Evolutionary conservation across 2,329 filamentous ascomycete species (phyloP).

Genomic region (Tolypocladium tundrense): DNA sequence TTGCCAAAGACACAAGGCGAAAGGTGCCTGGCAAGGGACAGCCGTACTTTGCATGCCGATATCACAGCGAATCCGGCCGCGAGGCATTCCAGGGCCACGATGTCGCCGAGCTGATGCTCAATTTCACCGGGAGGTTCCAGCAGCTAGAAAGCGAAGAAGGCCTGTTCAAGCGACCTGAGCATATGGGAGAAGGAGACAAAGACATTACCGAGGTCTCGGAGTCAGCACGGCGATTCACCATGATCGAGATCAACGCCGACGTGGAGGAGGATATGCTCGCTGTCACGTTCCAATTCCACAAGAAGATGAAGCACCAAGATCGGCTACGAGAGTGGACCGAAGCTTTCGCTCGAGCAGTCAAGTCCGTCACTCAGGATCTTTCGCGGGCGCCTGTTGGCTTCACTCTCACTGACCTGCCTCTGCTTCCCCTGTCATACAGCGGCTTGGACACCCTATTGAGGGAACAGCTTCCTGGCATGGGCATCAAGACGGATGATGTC

Average conservation of each 20-base stretch:
- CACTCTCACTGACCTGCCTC: constrained; percentile 23
- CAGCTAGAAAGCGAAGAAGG: constrained; percentile 28
- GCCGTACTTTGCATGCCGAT: constrained; percentile 25
- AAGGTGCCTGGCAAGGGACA: constrained; percentile 23
- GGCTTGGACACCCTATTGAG: constrained; percentile 1
- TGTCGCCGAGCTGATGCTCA: constrained; percentile 37
- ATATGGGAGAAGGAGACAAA: background rate
- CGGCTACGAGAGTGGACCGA: constrained; percentile 3
- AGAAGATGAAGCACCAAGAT: constrained; percentile 4
- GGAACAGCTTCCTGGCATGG: constrained; percentile 2
- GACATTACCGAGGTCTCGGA: constrained; percentile 2
- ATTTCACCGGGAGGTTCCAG: constrained; percentile 32
- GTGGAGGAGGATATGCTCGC: constrained; percentile 2
- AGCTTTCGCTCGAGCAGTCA: background rate
- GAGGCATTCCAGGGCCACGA: constrained; percentile 21
- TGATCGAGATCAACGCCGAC: constrained; percentile 6
- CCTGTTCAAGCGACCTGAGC: constrained; percentile 1
- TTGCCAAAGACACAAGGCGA: constrained; percentile 24
- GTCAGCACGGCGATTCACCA: background rate
- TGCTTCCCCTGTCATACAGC: constrained; percentile 11
- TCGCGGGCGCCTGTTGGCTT: background rate
- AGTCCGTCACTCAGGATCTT: background rate
- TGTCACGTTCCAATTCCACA: constrained; percentile 3
- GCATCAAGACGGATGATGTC: constrained; percentile 1
- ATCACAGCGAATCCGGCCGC: constrained; percentile 16